Percentiles rank a stretch among this genome's conserved stretches.
phyloP scores from a whole-genome alignment of 2,329 filamentous ascomycete genomes.

The Amesomyces nigricolor region DNA sequence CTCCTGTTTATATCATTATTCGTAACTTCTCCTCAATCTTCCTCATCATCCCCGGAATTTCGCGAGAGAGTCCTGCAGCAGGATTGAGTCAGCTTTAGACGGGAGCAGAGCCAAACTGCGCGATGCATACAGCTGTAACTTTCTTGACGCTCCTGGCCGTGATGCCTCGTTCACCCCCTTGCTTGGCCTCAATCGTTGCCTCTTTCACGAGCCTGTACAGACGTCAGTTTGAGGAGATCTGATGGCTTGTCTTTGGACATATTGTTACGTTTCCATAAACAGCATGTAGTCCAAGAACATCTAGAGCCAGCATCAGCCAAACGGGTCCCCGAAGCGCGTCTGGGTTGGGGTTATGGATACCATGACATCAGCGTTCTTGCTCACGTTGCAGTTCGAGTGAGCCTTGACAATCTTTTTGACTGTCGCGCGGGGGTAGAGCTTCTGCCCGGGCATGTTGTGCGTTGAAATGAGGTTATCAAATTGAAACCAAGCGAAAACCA shows the following conservation, averaged over 20 bases:
- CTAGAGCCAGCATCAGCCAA: constrained; percentile 39
- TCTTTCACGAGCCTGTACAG: constrained; percentile 66
- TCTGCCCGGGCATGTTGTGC: constrained; percentile 54
- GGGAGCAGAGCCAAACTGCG: not conserved
- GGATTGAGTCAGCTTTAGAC: constrained; percentile 6
- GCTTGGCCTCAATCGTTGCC: constrained; percentile 69
- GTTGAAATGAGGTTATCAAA: too few relatives aligned
- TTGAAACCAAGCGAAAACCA: not conserved
- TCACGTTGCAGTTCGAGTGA: constrained; percentile 72
- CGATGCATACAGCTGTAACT: constrained; percentile 60
- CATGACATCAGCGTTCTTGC: constrained; percentile 80
- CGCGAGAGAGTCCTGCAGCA: constrained; percentile 53
- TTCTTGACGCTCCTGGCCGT: constrained; percentile 72
- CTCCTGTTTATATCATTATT: not conserved
- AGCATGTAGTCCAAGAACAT: constrained; percentile 80
- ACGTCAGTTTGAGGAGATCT: not conserved
- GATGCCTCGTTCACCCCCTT: constrained; percentile 65
- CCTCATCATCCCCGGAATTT: constrained; percentile 61
- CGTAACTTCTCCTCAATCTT: constrained; percentile 1
- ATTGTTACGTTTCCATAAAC: constrained; percentile 61
- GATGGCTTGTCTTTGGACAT: too few relatives aligned
- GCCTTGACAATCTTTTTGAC: constrained; percentile 88
- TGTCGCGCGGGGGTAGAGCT: constrained; percentile 76
- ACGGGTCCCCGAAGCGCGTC: not conserved
- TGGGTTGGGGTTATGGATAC: constrained; percentile 41